Base-by-base conservation (phyloP, 106 monocot species). In the Dioscorea alata region DNA sequence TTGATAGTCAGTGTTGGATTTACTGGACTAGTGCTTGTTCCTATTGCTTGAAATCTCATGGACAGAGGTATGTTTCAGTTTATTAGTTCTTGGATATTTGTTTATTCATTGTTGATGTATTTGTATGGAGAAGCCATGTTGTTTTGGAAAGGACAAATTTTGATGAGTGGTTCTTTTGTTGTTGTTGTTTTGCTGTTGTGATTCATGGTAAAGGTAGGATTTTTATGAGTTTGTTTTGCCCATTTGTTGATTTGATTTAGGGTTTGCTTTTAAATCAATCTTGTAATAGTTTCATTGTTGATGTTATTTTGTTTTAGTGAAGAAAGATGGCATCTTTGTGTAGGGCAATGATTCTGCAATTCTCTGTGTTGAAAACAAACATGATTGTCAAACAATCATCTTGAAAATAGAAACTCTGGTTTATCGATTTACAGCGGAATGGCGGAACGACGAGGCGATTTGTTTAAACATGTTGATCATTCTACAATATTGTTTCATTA, bases 401-500 rank as follows among this genome's bases (percentile, higher is more conserved):
- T 59, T 59, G 12, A 59, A 23, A 20, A 20, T 22, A 12, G 4
- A 4, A 22, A 20, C 12, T 59, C 6, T 22, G 59, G 21, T 20
- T 18, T 4, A 58, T 58, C 28, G 28, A 28, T 28, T 58, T 58
- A 8, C 19, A 4, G 14, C 19, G 7, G 14, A n/a, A n/a, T 58
- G 8, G 0, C 2, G n/a, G n/a, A n/a, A n/a, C n/a, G n/a, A 4
- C 8, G 20, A 2, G 12, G 61, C 8, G 25, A 17, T 62, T 14
- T 28, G 9, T 18, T 42, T 35, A 18, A 42, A 17, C 4, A 42
- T 21, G 17, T 64, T 64, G 24, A 19, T 14, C 19, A 18, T 48
- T 48, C 32, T 31, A 23, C 13, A 3, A 69, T 69, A 69, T 69
- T 22, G 19, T 7, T 35, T 70, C 21, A n/a, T 59, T 48, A 84